Evolutionary conservation across 2,329 filamentous ascomycete species (phyloP).

Genomic region (Ascochyta rabiei): DNA sequence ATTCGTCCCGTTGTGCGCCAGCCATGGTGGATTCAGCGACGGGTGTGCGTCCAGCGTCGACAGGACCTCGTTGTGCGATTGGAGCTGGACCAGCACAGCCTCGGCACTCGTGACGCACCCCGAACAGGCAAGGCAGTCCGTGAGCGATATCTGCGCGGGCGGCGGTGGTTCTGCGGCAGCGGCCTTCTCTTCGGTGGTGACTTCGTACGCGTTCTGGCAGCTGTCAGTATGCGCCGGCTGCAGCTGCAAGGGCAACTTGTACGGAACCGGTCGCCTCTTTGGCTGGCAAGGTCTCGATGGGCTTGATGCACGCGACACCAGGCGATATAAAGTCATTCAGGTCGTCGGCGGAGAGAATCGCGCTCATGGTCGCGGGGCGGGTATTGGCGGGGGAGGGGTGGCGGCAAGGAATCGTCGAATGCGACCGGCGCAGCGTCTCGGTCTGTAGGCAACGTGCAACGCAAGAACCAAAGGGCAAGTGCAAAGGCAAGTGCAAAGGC

Average conservation of each 20-base stretch:
- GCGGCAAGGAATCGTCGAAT: conserved; percentile 17
- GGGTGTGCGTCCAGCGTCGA: conserved; percentile 72
- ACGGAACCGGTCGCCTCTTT: conserved; percentile 57
- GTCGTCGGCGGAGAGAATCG: conserved; percentile 94
- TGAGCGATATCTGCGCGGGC: conserved; percentile 91
- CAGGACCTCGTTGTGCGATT: conserved; percentile 91
- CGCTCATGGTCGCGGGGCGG: conserved; percentile 71
- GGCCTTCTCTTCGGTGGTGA: conserved; percentile 87
- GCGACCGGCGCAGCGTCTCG: conserved; percentile 17
- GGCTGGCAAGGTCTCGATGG: conserved; percentile 83
- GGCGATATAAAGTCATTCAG: conserved; percentile 99
- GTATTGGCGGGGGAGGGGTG: conserved; percentile 21
- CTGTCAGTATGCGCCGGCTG: conserved; percentile 34
- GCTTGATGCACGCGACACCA: conserved; percentile 97
- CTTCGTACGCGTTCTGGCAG: conserved; percentile 71
- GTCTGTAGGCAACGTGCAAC: neutral
- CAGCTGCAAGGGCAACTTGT: conserved; percentile 18
- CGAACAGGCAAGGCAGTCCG: conserved; percentile 95
- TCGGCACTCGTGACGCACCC: conserved; percentile 98
- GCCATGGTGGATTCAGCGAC: conserved; percentile 49
- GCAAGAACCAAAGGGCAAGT: neutral
- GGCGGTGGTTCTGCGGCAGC: conserved; percentile 61
- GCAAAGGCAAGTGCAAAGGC: neutral
- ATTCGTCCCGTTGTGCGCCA: conserved; percentile 36
- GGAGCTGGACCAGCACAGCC: conserved; percentile 92